phyloP scores from a whole-genome alignment of 176 grass and related monocot genomes.

The Hsuehochloa calcarea region DNA sequence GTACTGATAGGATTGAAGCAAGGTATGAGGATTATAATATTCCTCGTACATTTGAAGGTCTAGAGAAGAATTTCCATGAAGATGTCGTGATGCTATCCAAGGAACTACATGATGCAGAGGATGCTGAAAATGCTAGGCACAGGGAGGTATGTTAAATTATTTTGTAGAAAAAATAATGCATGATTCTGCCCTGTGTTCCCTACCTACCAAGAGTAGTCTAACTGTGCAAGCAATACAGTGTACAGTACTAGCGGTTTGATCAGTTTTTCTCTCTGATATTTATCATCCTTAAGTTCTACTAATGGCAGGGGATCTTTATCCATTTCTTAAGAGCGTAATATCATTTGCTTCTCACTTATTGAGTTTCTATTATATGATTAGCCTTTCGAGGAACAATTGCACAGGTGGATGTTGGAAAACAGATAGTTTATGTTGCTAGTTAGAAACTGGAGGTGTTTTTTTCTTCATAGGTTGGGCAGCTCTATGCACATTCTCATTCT shows the following conservation, averaged over 20 bases:
- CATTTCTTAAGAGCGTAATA: neutral
- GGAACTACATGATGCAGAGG: conserved; percentile 81
- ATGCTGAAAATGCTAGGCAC: conserved; percentile 81
- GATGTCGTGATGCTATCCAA: conserved; percentile 70
- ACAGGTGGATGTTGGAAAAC: neutral
- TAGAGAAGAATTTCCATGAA: conserved; percentile 86
- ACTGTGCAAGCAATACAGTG: neutral
- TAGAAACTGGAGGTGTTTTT: neutral
- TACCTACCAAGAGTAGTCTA: conserved; percentile 1
- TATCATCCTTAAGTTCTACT: neutral
- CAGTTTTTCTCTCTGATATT: neutral
- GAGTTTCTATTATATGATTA: neutral
- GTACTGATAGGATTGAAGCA: conserved; percentile 45
- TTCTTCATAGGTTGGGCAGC: neutral
- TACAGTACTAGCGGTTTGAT: neutral
- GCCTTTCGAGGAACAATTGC: neutral
- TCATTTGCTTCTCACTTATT: neutral
- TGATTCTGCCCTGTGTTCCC: neutral
- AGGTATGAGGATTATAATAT: conserved; percentile 50
- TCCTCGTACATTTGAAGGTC: conserved; percentile 74
- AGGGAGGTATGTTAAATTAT: conserved; percentile 57
- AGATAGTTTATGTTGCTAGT: neutral
- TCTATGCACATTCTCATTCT: conserved; percentile 9
- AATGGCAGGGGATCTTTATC: neutral
- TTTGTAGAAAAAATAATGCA: neutral